Conservation (phyloP, 2,329 filamentous ascomycete genomes). For the Nigrospora sphaerica region DNA sequence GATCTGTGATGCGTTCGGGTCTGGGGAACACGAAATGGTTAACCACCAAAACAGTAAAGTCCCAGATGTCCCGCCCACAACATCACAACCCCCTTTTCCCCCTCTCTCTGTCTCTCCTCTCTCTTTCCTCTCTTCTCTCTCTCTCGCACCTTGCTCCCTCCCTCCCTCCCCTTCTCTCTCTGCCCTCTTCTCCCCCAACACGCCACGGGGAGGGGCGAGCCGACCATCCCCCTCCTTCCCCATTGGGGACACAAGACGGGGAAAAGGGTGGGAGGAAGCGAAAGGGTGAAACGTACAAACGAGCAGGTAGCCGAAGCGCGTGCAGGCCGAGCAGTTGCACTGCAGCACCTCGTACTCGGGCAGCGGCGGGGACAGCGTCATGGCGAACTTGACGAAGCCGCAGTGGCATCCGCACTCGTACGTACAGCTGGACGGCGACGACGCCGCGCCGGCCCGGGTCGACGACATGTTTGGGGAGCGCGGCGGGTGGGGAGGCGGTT, state of each 20-base stretch:
- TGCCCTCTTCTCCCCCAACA: too few species aligned
- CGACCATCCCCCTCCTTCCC: background rate
- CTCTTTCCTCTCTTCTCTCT: too few species aligned
- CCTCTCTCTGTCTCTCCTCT: too few species aligned
- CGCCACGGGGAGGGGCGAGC: background rate
- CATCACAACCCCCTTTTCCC: too few species aligned
- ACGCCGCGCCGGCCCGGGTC: too few species aligned
- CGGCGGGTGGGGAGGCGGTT: too few species aligned
- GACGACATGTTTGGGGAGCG: too few species aligned
- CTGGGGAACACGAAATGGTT: slow-evolving; percentile 12
- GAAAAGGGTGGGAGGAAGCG: background rate
- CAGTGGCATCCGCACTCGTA: slow-evolving; percentile 48
- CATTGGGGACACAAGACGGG: background rate
- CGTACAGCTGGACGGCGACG: slow-evolving; percentile 18
- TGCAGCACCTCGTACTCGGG: slow-evolving; percentile 34
- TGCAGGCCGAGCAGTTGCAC: slow-evolving; percentile 49
- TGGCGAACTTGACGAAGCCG: slow-evolving; percentile 39
- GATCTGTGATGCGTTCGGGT: slow-evolving; percentile 30
- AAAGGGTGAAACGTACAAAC: slow-evolving; percentile 28
- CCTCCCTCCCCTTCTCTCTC: too few species aligned
- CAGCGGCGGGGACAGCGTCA: slow-evolving; percentile 41
- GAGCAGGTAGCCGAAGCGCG: slow-evolving; percentile 42
- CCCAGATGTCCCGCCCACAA: too few species aligned
- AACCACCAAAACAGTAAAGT: too few species aligned
- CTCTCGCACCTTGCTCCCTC: too few species aligned